Percentiles rank a stretch among this genome's conserved stretches.
Conservation (phyloP, 2,329 filamentous ascomycete species). For the Plenodomus lindquistii region DNA sequence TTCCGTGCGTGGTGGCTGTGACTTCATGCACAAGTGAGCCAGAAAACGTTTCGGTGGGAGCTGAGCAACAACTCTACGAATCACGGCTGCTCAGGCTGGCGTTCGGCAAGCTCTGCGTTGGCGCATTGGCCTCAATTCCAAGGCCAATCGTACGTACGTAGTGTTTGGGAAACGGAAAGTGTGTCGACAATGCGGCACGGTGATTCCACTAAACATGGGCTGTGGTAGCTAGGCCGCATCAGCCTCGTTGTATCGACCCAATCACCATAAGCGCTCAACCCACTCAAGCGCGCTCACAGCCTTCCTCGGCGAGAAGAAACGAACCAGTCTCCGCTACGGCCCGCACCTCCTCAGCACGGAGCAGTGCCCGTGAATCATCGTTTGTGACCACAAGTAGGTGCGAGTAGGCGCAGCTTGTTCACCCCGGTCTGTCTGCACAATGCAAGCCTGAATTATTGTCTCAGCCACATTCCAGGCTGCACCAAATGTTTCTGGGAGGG, state of each 20-base stretch:
- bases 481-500: background rate
- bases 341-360: background rate
- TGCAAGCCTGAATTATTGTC: background rate
- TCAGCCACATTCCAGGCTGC: background rate
- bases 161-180: background rate
- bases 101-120: background rate
- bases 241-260: constrained; percentile 1
- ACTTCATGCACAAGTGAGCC: background rate
- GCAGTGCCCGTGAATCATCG: background rate
- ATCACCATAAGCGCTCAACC: background rate
- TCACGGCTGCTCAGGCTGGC: background rate
- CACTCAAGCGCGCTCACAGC: background rate
- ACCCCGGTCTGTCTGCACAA: background rate
- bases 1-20: background rate
- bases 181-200: background rate
- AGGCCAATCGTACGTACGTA: background rate
- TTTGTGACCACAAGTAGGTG: background rate
- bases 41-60: background rate
- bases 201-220: background rate
- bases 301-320: background rate
- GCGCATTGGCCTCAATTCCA: background rate
- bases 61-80: background rate
- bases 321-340: background rate
- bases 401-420: background rate
- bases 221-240: constrained; percentile 7